Conservation (phyloP, 2,329 filamentous ascomycete genomes). For the Colletotrichum orchidophilum region DNA sequence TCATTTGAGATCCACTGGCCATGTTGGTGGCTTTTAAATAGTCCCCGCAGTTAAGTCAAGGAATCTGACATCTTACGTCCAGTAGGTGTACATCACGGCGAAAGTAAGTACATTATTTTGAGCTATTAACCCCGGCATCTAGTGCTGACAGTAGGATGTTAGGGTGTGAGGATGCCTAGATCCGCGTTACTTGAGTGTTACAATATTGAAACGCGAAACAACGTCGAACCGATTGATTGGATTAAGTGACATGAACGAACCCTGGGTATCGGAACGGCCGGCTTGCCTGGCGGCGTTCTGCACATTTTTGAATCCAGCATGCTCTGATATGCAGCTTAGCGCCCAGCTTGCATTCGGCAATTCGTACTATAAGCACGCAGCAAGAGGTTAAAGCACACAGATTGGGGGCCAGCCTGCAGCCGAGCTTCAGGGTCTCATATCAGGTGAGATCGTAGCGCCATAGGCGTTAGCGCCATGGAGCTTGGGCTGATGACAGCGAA, state of each 20-base stretch:
- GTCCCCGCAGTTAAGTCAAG: background rate
- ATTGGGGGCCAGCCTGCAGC: background rate
- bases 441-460: background rate
- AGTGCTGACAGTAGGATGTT: conserved; percentile 3
- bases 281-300: background rate
- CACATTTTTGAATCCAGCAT: background rate
- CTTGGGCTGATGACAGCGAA: background rate
- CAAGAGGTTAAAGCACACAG: background rate
- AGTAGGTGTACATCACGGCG: background rate
- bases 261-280: background rate
- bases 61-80: background rate
- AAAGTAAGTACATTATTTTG: background rate
- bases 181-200: background rate
- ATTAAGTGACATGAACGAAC: background rate
- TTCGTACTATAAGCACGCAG: background rate
- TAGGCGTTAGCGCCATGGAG: conserved; percentile 2
- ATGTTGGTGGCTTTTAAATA: background rate
- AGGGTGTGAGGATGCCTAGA: background rate
- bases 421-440: conserved; percentile 7
- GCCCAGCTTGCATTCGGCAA: background rate
- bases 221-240: background rate
- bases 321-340: background rate
- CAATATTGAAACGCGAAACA: background rate
- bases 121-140: background rate
- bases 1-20: background rate